Conservation (phyloP, 208 protist genomes). For the Plasmodiophora brassicae region DNA sequence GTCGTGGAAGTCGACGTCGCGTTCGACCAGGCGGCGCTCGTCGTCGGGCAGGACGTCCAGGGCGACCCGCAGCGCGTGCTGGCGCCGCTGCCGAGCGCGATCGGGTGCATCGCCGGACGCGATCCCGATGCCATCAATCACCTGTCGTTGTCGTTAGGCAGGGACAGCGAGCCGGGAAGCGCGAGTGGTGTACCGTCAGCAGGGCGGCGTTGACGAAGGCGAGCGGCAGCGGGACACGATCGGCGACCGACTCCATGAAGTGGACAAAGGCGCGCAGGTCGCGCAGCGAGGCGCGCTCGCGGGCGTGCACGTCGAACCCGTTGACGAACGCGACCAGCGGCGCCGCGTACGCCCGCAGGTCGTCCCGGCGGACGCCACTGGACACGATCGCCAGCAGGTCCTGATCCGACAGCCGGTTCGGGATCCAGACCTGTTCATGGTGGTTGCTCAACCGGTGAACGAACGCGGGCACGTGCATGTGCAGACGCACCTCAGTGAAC, state of each 20-base stretch:
- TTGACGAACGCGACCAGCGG: slow-evolving; percentile 32
- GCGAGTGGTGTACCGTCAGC: no score
- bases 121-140: slow-evolving; percentile 12
- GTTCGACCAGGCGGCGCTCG: background rate
- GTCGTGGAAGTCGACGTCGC: background rate
- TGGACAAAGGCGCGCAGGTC: slow-evolving; percentile 85
- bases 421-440: no score
- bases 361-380: background rate
- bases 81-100: background rate
- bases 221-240: background rate
- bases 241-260: background rate
- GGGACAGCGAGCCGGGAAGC: no score
- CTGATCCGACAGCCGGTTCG: background rate
- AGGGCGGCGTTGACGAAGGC: background rate
- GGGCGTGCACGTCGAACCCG: background rate
- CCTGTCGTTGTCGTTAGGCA: no score
- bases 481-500: slow-evolving; percentile 99
- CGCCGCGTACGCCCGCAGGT: background rate
- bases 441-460: no score
- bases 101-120: background rate
- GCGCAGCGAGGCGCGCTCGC: slow-evolving; percentile 59
- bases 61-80: background rate
- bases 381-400: slow-evolving; percentile 23
- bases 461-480: background rate
- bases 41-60: background rate